Base-by-base conservation (phyloP, 1,284 basidiomycete species). In the Naganishia albida region DNA sequence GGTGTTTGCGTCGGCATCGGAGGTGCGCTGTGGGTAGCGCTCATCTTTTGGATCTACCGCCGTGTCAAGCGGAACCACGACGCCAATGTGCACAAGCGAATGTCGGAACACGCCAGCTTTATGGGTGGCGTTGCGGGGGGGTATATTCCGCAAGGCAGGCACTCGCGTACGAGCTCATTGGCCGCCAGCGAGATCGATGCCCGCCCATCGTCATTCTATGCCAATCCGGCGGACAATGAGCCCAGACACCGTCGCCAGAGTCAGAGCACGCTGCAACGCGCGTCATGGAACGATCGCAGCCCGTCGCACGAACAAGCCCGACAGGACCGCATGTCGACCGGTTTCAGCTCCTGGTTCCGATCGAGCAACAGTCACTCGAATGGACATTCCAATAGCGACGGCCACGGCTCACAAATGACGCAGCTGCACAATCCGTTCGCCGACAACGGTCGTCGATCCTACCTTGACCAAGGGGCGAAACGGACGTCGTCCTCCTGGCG, bases 181-280 rank as follows among this genome's bases (percentile, higher is more conserved):
- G 77, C 77, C 2, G 73, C 76, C 3, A 75, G 74, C 15, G 78
- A 80, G 62, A 72, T 80, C 43, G 79, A 80, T 62, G 77, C 74
- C 57, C 73, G 79, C 59, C 79, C 79, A 1, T 75, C 73, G 23
- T 77, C 75, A 7, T 80, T 80, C 73, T 80, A 80, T 67, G 79
- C 79, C 38, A 77, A 77, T 56, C 75, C 77, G 4, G 63, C 74
- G 2, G 78, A 80, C 49, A 78, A 78, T 63, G 77, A 78, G 56
- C 72, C 57, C 8, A 34, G 56, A 46, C 34, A 43, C n/a, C 25
- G 64, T 42, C 48, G 51, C 7, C 40, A 52, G 34, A 52, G 49
- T 4, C 59, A 59, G 23, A 60, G 56, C 28, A 48, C 59, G 4
- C 25, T 40, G 16, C 64, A 65, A 25, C 26, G 42, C 0, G 51